Conservation (phyloP, 805 yeast genomes). For the Metschnikowia shivogae region DNA sequence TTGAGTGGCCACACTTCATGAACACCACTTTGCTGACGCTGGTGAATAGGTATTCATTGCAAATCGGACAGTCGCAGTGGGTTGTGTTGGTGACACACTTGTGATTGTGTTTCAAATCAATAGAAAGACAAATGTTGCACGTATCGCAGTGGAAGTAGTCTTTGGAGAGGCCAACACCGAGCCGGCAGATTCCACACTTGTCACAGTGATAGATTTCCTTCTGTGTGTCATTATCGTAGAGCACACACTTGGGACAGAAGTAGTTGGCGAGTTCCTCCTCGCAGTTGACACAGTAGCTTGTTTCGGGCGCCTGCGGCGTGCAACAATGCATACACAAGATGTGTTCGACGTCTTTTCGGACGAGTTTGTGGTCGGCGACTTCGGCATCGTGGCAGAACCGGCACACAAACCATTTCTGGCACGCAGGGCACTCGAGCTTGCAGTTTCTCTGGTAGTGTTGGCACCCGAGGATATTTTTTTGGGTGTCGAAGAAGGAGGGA, state of each 20-base stretch:
- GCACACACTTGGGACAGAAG: constrained; percentile 71
- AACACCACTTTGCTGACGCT: constrained; percentile 80
- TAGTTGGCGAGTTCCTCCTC: constrained; percentile 65
- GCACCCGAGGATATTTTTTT: constrained; percentile 61
- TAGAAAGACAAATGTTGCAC: constrained; percentile 84
- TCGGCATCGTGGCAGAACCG: constrained; percentile 80
- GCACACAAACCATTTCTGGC: constrained; percentile 75
- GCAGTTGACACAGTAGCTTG: constrained; percentile 66
- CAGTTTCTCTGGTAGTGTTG: constrained; percentile 79
- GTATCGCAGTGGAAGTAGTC: constrained; percentile 90
- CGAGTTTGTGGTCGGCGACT: constrained; percentile 51
- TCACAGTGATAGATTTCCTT: constrained; percentile 90
- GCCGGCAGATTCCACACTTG: constrained; percentile 87
- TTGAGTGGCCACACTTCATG: constrained; percentile 93
- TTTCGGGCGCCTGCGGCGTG: constrained; percentile 68
- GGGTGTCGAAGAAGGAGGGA: constrained; percentile 46
- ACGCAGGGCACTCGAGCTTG: constrained; percentile 74
- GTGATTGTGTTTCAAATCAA: constrained; percentile 73
- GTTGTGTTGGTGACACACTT: constrained; percentile 83
- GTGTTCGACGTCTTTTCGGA: constrained; percentile 55
- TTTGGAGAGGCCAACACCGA: constrained; percentile 82
- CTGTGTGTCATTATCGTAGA: constrained; percentile 74
- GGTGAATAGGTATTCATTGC: constrained; percentile 86
- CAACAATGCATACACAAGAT: constrained; percentile 79
- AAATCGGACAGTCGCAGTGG: constrained; percentile 88